Conservation (phyloP, 495 filamentous ascomycete species). For the Xylaria scruposa region DNA sequence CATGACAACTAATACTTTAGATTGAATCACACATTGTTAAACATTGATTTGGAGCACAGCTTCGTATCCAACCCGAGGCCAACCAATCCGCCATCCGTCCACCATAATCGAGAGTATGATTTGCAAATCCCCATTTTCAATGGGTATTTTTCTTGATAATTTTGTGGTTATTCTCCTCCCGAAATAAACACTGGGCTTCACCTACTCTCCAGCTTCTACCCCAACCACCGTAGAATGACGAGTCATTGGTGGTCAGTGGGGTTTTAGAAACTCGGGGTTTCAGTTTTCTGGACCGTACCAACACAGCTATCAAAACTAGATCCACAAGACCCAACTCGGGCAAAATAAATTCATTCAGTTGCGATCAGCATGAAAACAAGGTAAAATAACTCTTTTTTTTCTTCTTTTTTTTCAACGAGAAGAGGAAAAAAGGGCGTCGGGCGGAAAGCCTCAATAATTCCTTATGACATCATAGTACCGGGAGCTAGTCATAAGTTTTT, state of each 20-base stretch:
- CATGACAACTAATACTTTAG: no score
- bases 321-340: background rate
- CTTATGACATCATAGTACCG: conserved; percentile 7
- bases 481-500: background rate
- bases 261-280: background rate
- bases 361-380: background rate
- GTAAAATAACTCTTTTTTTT: background rate
- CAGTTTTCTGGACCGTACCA: background rate
- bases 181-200: background rate
- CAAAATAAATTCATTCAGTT: background rate
- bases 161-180: background rate
- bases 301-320: background rate
- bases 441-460: background rate
- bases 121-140: background rate
- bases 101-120: background rate
- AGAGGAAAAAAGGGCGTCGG: background rate
- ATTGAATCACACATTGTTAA: no score
- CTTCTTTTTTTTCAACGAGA: background rate
- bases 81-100: background rate
- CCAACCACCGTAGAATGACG: background rate
- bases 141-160: background rate
- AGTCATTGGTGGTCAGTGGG: background rate
- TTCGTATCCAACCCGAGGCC: background rate
- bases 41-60: no score
- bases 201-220: background rate